A percentile compares a stretch with the other conserved stretches of the same genome.
These are phyloP conservation scores for Hypoxylon sp. DNA, from an alignment of 2,329 filamentous ascomycete genomes.

Conservation along the genomic window DNA sequence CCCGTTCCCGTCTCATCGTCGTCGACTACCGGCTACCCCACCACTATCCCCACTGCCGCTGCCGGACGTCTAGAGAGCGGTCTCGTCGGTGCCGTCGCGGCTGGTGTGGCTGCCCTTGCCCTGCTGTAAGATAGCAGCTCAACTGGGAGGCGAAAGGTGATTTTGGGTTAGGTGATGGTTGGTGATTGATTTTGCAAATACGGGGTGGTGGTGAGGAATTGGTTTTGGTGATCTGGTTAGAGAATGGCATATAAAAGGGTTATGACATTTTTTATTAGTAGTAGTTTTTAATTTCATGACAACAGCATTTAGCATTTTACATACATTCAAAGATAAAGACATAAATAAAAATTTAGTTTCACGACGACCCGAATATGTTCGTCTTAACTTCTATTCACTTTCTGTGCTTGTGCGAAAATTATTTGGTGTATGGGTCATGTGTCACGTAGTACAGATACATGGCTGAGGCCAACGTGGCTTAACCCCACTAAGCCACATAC, in stretches of 20 bases:
- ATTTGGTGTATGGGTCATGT: too few relatives aligned
- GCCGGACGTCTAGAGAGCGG: constrained; percentile 43
- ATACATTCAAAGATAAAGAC: neutral
- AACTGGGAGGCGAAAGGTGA: constrained; percentile 5
- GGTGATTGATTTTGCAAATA: constrained; percentile 11
- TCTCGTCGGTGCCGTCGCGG: constrained; percentile 34
- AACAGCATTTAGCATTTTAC: neutral
- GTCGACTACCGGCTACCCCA: constrained; percentile 29
- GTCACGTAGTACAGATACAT: too few relatives aligned
- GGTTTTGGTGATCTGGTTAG: constrained; percentile 17
- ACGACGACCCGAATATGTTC: neutral
- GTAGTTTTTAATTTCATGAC: constrained; percentile 26
- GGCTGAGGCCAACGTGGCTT: too few relatives aligned
- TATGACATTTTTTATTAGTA: constrained; percentile 13
- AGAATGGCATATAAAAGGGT: constrained; percentile 29
- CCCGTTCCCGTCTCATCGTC: constrained; percentile 19
- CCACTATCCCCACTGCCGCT: constrained; percentile 44
- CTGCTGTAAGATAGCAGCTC: constrained; percentile 37
- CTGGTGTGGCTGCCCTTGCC: constrained; percentile 37
- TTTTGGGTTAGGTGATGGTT: constrained; percentile 6
- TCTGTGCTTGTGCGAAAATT: neutral
- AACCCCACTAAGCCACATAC: too few relatives aligned
- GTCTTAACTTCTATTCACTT: neutral
- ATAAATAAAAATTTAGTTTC: constrained; percentile 12
- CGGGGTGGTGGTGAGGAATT: constrained; percentile 2